phyloP scores from a whole-genome alignment of 768 basidiomycete genomes.

The Mycena filopes region DNA sequence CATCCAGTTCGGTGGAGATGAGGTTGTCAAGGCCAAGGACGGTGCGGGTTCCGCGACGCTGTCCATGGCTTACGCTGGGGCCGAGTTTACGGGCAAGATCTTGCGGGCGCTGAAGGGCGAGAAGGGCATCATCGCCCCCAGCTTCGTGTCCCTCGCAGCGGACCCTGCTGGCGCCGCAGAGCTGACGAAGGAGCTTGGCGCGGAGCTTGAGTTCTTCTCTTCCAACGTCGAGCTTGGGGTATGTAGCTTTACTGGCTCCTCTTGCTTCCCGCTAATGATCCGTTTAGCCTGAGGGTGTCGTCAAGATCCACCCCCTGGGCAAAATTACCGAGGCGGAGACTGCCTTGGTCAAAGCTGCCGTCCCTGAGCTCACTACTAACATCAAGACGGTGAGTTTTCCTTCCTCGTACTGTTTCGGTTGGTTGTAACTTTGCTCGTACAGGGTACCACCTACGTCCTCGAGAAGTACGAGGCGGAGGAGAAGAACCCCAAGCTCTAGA shows the following conservation, averaged over 20 bases:
- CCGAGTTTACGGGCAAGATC: slow-evolving; percentile 86
- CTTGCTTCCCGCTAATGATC: slow-evolving; percentile 14
- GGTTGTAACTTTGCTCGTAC: not conserved
- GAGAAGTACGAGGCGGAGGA: slow-evolving; percentile 32
- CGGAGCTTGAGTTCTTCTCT: slow-evolving; percentile 88
- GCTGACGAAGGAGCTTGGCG: slow-evolving; percentile 82
- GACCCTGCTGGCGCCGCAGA: slow-evolving; percentile 77
- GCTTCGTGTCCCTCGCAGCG: slow-evolving; percentile 83
- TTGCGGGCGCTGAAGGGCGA: slow-evolving; percentile 89
- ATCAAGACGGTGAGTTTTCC: slow-evolving; percentile 69
- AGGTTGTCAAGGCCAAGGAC: slow-evolving; percentile 98
- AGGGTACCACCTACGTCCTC: slow-evolving; percentile 32
- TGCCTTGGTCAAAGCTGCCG: slow-evolving; percentile 78
- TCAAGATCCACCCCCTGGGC: slow-evolving; percentile 86
- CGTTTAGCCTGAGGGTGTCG: slow-evolving; percentile 78
- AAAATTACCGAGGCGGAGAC: slow-evolving; percentile 77
- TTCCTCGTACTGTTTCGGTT: not conserved
- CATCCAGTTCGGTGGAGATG: slow-evolving; percentile 96
- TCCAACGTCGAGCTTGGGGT: slow-evolving; percentile 91
- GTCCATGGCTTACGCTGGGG: slow-evolving; percentile 96
- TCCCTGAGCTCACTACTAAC: slow-evolving; percentile 81
- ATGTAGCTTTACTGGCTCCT: slow-evolving; percentile 40
- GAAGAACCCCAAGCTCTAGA: slow-evolving; percentile 37
- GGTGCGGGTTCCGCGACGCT: slow-evolving; percentile 95
- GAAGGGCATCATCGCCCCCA: slow-evolving; percentile 86